phyloP scores from a whole-genome alignment of 768 basidiomycete species.

The Coprinellus micaceus region DNA sequence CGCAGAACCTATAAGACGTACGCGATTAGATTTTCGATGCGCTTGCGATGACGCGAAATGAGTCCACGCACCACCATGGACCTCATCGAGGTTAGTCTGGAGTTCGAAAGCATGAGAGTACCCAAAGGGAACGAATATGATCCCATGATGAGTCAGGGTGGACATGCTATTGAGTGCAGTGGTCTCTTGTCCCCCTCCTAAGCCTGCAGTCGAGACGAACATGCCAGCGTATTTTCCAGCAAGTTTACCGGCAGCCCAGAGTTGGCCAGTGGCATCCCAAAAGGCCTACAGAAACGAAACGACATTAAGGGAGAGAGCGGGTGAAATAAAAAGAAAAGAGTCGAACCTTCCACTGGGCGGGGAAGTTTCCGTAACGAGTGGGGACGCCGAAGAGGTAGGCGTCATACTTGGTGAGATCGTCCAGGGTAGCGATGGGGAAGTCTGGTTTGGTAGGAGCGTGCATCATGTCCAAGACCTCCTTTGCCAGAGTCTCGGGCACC shows the following conservation, averaged over 20 bases:
- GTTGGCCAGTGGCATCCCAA: constrained; percentile 70
- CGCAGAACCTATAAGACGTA: constrained; percentile 52
- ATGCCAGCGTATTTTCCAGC: constrained; percentile 74
- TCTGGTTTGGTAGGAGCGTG: constrained; percentile 55
- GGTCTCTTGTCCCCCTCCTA: constrained; percentile 77
- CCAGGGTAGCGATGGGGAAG: constrained; percentile 55
- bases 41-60: background rate
- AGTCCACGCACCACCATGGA: constrained; percentile 50
- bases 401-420: constrained; percentile 49
- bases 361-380: constrained; percentile 71
- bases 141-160: constrained; percentile 71
- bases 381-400: constrained; percentile 68
- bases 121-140: constrained; percentile 69
- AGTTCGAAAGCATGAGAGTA: constrained; percentile 48
- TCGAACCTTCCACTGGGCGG: constrained; percentile 50
- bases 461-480: constrained; percentile 57
- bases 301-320: background rate
- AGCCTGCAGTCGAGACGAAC: constrained; percentile 68
- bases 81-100: constrained; percentile 40
- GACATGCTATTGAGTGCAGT: constrained; percentile 51
- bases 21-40: background rate
- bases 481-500: constrained; percentile 72
- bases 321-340: no score
- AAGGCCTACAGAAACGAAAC: constrained; percentile 44
- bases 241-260: constrained; percentile 59